Base-by-base conservation (phyloP, 2,329 filamentous ascomycete species). In the Pseudovirgaria hyperparasitica region DNA sequence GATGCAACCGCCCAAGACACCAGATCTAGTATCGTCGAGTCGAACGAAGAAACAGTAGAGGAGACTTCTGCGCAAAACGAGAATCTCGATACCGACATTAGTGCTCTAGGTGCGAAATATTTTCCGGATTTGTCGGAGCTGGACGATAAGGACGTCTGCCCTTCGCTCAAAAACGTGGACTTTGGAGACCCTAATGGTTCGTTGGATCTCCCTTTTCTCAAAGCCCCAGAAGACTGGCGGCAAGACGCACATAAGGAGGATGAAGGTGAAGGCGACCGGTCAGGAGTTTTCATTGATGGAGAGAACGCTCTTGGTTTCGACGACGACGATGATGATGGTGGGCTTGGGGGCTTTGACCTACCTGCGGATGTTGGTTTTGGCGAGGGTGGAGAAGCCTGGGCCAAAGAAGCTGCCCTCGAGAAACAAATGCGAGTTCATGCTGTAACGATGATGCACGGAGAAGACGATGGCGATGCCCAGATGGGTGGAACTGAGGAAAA, bases 301-400 rank as follows among this genome's bases (percentile, higher is more conserved):
- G 84, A 92, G 34, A 85, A 85, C 40, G 78, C 76, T 10, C 68
- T 73, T 29, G 85, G 81, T 8, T 92, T 92, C 40, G 79, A 85
- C 35, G 76, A 82, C 36, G 80, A 86, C 39, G 80, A 86, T 38
- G 84, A 86, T 38, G 69, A 76, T 36, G 70, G 67, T 19, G 58
- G 62, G 5, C 60, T 86, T 19, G 81, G 75, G 22, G 76, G 58
- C 11, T 64, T 68, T 30, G 62, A 72, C 23, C 60, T 71, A 19
- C 60, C 59, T 19, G 62, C 58, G 5, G 79, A 92, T 36, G 71
- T 84, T 29, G 82, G 81, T 9, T 98, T 98, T 48, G 90, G 90
- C 15, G 86, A 96, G 50, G 90, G 90, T 33, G 90, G 90, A 36
- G 90, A 98, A 52, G 82, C 79, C 2, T 98, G 90, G 87, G 90